A percentile compares a stretch with the other conserved stretches of the same genome.
phyloP scores from a whole-genome alignment of 352 stramenopile species.

The Globisporangium ultimum region DNA sequence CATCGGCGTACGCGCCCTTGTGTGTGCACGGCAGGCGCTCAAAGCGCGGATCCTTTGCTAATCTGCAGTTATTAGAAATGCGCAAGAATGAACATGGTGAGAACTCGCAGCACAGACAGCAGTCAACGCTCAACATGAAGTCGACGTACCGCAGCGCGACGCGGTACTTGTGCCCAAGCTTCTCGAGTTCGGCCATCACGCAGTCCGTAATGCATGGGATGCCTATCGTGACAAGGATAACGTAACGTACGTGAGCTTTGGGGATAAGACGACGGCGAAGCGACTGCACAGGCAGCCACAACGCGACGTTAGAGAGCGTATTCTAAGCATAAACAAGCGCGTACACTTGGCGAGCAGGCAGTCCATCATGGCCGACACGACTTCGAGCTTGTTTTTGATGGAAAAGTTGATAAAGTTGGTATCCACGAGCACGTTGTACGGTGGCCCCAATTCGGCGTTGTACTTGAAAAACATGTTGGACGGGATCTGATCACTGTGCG shows the following conservation, averaged over 20 bases:
- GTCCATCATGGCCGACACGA: slow-evolving; percentile 99
- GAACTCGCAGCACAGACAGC: not conserved
- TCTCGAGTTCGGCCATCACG: slow-evolving; percentile 99
- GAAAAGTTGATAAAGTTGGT: slow-evolving; percentile 99
- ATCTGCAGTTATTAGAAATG: slow-evolving; percentile 15
- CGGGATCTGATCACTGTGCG: slow-evolving; percentile 90
- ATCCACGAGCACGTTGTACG: slow-evolving; percentile 99
- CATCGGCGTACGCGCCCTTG: slow-evolving; percentile 99
- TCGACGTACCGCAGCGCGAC: slow-evolving; percentile 59
- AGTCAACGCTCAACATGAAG: too few relatives aligned
- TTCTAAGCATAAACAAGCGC: not conserved
- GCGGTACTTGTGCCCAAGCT: slow-evolving; percentile 98
- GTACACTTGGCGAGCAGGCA: slow-evolving; percentile 99
- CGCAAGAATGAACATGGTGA: too few relatives aligned
- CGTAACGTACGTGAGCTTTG: not conserved
- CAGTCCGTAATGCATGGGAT: slow-evolving; percentile 98
- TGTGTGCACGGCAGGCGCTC: slow-evolving; percentile 97
- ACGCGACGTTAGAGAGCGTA: not conserved
- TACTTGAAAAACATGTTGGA: slow-evolving; percentile 99
- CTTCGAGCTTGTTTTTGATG: slow-evolving; percentile 99
- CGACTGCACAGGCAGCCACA: not conserved
- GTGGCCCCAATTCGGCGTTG: slow-evolving; percentile 97
- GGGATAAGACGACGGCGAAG: not conserved
- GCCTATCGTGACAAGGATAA: slow-evolving; percentile 22
- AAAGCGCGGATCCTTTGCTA: slow-evolving; percentile 98